Evolutionary conservation across 1,284 basidiomycete species (phyloP), one percentile per base, ranked within the genome.

Genomic region (Cystobasidium sp.): DNA sequence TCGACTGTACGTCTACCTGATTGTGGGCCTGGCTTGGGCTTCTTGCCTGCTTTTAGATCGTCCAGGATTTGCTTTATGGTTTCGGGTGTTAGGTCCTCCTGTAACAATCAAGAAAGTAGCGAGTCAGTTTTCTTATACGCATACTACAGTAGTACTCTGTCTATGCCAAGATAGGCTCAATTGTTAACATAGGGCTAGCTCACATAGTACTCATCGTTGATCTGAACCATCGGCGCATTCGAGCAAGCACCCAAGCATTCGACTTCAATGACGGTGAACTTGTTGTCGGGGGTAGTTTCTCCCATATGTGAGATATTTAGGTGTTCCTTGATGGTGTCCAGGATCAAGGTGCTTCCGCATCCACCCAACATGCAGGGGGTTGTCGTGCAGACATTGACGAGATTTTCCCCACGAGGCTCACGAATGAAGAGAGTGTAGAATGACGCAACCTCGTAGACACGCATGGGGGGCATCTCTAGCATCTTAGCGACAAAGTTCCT

Each of bases 361-460:
- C 96, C 96, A 68, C 92, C 90, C 61, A 99, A 87, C 91, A 96
- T 95, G 86, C 97, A 99, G 20, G 96, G 96, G 10, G 97, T 99
- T 49, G 96, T 63, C 22, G 61, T 63, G 44, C 61, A 63, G 73
- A 99, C 91, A 84, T 99, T 96, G 43, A 99, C 88, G 81, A 99
- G 97, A 84, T 97, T 87, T 81, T 92, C 61, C 0, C 46, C 44
- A 10, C 69, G 58, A 18, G 74, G 81, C 86, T 80, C 75, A 91
- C 93, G 88, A 86, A 96, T 97, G 86, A 94, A 98, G 96, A 99
- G 98, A 78, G 96, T 99, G 84, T 99, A 99, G 85, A 99, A 99
- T 12, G 94, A 97, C 14, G 97, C 96, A 66, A 99, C 97, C 85
- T 99, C 97, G 83, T 99, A 99, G 6, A 99, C 97, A 20, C 96